Percentiles rank a stretch among this genome's conserved stretches.
Conservation (phyloP, 352 stramenopile species). For the Phytophthora chlamydospora region DNA sequence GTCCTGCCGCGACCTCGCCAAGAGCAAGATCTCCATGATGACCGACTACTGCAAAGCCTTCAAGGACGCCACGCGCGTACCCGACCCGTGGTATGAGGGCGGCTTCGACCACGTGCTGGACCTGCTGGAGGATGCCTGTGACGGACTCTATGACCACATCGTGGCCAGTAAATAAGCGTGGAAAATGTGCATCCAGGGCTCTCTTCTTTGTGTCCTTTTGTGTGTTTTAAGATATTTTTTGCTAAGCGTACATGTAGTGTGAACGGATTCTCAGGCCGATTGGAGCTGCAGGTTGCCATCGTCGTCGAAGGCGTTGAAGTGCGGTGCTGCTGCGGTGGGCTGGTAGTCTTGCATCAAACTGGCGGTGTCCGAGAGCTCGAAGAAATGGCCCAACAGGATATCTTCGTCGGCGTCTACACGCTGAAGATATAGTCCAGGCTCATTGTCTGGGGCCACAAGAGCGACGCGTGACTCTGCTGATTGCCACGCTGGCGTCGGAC, state of each 20-base stretch:
- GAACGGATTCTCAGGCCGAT: conserved; percentile 11
- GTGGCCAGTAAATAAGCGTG: conserved; percentile 19
- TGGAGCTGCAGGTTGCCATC: conserved; percentile 32
- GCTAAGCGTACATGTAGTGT: conserved; percentile 10
- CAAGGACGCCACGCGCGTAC: conserved; percentile 60
- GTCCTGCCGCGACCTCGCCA: conserved; percentile 50
- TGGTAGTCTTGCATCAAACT: conserved; percentile 14
- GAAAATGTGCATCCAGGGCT: conserved; percentile 5
- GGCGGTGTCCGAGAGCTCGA: conserved; percentile 6
- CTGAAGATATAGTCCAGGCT: conserved; percentile 18
- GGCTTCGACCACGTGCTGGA: conserved; percentile 91
- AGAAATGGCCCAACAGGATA: conserved; percentile 3
- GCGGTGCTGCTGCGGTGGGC: conserved; percentile 11
- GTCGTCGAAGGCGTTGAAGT: conserved; percentile 40
- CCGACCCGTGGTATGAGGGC: conserved; percentile 89
- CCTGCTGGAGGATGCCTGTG: conserved; percentile 87
- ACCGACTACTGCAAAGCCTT: conserved; percentile 81
- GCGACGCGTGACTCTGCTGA: conserved; percentile 7
- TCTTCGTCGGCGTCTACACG: conserved; percentile 22
- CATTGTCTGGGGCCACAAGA: conserved; percentile 28
- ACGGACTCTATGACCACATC: conserved; percentile 75
- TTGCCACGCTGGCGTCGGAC: conserved; percentile 2
- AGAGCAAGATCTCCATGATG: conserved; percentile 85
- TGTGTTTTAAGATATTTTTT: background rate
- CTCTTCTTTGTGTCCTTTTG: background rate